Evolutionary conservation across 441 rosid species (phyloP).

Genomic region (Euphorbia celastroides): DNA sequence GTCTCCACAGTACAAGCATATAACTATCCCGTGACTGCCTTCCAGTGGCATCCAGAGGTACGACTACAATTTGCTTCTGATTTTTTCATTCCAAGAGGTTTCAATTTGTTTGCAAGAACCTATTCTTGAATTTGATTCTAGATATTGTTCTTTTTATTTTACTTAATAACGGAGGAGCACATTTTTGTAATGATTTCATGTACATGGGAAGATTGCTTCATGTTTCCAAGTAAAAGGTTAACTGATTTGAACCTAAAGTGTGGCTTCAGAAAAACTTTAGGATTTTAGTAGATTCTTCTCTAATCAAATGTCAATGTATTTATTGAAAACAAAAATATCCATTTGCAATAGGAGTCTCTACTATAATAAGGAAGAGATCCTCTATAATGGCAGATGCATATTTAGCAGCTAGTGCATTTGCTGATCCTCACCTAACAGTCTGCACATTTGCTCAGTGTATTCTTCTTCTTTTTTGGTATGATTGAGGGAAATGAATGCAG

Average conservation of each 20-base stretch:
- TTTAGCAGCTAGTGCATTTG: neutral
- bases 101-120: neutral
- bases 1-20: slow-evolving; percentile 78
- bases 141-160: too few species aligned
- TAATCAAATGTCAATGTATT: too few species aligned
- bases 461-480: neutral
- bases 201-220: too few species aligned
- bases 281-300: too few species aligned
- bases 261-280: too few species aligned
- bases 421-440: too few species aligned
- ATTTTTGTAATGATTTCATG: too few species aligned
- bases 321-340: too few species aligned
- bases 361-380: neutral
- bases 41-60: slow-evolving; percentile 99
- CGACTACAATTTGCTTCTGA: neutral
- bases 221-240: too few species aligned
- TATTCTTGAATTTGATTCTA: neutral
- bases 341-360: neutral
- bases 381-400: neutral
- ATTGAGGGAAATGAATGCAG: slow-evolving; percentile 33
- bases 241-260: too few species aligned
- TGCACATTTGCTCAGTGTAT: too few species aligned
- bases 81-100: neutral
- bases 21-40: slow-evolving; percentile 73
- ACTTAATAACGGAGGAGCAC: too few species aligned